A percentile compares a stretch with the other conserved stretches of the same genome.
phyloP scores from a whole-genome alignment of 2,329 filamentous ascomycete genomes.

The Cordyceps farinosa region DNA sequence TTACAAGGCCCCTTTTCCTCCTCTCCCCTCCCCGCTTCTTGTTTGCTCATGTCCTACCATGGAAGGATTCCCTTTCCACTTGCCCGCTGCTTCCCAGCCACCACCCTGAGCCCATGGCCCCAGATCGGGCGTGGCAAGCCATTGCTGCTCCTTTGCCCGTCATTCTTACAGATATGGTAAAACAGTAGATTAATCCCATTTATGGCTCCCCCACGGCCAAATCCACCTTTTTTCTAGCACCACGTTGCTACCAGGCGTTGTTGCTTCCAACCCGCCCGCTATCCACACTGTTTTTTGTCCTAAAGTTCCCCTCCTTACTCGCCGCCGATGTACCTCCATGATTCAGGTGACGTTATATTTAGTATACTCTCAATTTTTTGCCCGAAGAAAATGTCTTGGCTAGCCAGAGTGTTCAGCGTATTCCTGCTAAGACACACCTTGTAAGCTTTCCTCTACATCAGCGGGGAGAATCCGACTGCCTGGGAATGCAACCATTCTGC shows the following conservation, averaged over 20 bases:
- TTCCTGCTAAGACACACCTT: neutral
- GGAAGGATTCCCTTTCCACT: neutral
- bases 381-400: neutral
- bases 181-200: neutral
- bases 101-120: neutral
- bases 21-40: neutral
- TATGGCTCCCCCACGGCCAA: neutral
- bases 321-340: neutral
- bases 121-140: neutral
- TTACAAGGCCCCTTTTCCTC: slow-evolving; percentile 10
- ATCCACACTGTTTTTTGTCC: slow-evolving; percentile 4
- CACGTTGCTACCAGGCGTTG: slow-evolving; percentile 11
- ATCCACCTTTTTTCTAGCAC: slow-evolving; percentile 9
- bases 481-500: slow-evolving; percentile 6
- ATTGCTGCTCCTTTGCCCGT: neutral
- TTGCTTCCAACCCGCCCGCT: neutral
- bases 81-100: neutral
- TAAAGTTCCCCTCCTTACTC: slow-evolving; percentile 12
- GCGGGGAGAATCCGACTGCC: slow-evolving; percentile 2
- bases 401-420: neutral
- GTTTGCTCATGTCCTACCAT: neutral
- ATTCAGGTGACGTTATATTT: neutral
- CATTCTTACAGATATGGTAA: neutral
- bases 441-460: neutral
- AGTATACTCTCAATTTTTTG: neutral